Evolutionary conservation across 2,329 filamentous ascomycete genomes (phyloP).

Genomic region (Seiridium cupressi): DNA sequence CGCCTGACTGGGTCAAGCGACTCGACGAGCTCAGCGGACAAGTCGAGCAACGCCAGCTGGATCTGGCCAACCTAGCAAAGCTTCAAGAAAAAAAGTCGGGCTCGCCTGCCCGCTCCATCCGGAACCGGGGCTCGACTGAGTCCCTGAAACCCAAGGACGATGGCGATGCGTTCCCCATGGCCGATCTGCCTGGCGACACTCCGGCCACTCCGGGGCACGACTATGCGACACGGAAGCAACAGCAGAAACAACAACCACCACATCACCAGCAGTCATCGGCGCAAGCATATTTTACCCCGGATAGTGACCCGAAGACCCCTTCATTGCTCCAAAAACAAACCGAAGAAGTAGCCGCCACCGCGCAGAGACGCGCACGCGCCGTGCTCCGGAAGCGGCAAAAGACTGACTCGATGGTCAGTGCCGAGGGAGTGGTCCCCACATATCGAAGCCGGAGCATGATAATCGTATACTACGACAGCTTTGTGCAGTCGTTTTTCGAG

Average conservation of each 20-base stretch:
- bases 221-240: constrained; percentile 4
- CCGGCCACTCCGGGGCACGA: neutral
- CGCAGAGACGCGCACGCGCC: constrained; percentile 44
- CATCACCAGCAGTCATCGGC: constrained; percentile 9
- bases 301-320: constrained; percentile 32
- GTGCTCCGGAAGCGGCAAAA: constrained; percentile 49
- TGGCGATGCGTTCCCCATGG: constrained; percentile 20
- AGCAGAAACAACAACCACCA: neutral
- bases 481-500: constrained; percentile 81
- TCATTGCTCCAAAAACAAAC: constrained; percentile 37
- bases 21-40: constrained; percentile 60
- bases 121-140: constrained; percentile 53
- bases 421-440: constrained; percentile 45
- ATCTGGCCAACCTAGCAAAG: constrained; percentile 49
- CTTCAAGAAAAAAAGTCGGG: constrained; percentile 25
- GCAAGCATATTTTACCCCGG: constrained; percentile 27
- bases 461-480: constrained; percentile 89
- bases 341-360: constrained; percentile 42
- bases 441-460: constrained; percentile 74
- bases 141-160: constrained; percentile 51
- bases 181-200: constrained; percentile 8
- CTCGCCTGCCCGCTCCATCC: constrained; percentile 39
- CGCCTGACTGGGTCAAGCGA: constrained; percentile 59
- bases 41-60: constrained; percentile 59
- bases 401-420: constrained; percentile 51